Percentiles rank a stretch among this genome's conserved stretches.
These are phyloP conservation scores for Pseudophaeomoniella oleicola DNA, from an alignment of 2,329 filamentous ascomycete species.

Conservation along the genomic window DNA sequence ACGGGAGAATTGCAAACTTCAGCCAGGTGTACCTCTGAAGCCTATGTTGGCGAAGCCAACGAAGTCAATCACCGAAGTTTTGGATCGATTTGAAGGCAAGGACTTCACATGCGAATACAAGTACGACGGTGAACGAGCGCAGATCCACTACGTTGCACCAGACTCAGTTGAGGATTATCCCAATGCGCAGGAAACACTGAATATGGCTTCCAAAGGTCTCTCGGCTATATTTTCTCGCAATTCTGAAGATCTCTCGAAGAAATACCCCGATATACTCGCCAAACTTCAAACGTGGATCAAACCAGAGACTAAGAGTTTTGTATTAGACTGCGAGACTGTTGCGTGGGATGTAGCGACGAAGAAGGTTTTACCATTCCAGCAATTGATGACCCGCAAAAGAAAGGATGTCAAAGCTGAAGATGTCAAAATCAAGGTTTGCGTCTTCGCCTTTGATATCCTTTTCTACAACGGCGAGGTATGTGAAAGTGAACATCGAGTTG, in stretches of 20 bases:
- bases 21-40: constrained; percentile 86
- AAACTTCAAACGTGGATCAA: constrained; percentile 87
- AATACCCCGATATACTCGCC: constrained; percentile 87
- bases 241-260: constrained; percentile 91
- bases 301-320: constrained; percentile 78
- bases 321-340: constrained; percentile 96
- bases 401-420: constrained; percentile 95
- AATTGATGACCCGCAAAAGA: constrained; percentile 93
- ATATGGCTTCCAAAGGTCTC: constrained; percentile 56
- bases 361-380: constrained; percentile 93
- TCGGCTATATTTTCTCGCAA: constrained; percentile 94
- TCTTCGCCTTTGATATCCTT: constrained; percentile 89
- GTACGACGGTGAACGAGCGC: constrained; percentile 94
- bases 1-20: constrained; percentile 73
- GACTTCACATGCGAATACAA: constrained; percentile 98
- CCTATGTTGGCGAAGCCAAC: constrained; percentile 98
- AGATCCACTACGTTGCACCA: constrained; percentile 91
- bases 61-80: constrained; percentile 92
- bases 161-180: constrained; percentile 57
- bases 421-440: constrained; percentile 90
- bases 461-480: constrained; percentile 70
- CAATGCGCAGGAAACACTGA: constrained; percentile 44
- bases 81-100: constrained; percentile 90
- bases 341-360: constrained; percentile 92
- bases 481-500: constrained; percentile 20